Base-by-base conservation (phyloP, 23 red algal species). In the Chondrus crispus region DNA sequence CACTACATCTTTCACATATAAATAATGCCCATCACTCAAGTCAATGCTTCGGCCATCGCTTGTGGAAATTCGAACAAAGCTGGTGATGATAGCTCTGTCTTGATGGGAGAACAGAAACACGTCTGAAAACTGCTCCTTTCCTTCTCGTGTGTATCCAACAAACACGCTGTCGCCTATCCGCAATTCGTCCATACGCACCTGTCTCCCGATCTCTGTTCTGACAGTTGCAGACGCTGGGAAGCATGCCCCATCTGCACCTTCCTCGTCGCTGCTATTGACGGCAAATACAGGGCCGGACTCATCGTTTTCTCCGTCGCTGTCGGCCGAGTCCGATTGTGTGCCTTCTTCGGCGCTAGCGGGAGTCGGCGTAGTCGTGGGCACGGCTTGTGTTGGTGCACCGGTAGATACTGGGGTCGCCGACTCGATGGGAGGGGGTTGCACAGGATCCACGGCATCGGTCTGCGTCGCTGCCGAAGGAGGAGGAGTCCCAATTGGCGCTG, bases 81-180 rank as follows among this genome's bases (percentile, higher is more conserved):
- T 43, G 18, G 41, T 62, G 35, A 51, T 22, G 36, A n/a, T 36
- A n/a, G 26, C 4, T 6, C 20, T 46, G 36, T 92, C 77, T 42
- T 57, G 55, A 63, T 92, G 89, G 5, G 89, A 84, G 43, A 92
- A 92, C 60, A 84, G 41, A 51, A 74, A 92, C 29, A 92, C 54
- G 18, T 63, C 47, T 11, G 89, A 92, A 58, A 74, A 92, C 18
- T 83, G 49, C 4, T 54, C 39, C 28, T 22, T 62, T 7, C 46
- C 60, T 39, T 35, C 24, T 6, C 29, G 47, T n/a, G 64, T 38
- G 14, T 39, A 28, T 32, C 36, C 29, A 26, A 86, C 68, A 26
- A 62, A 51, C 3, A 94, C 92, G 16, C 19, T 24, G 43, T 94
- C 92, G 0, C 92, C 92, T 3, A 94, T 62, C 35, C 46, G 52